Conservation (phyloP, 192 early-diverging fungal species). For the Geranomyces variabilis region DNA sequence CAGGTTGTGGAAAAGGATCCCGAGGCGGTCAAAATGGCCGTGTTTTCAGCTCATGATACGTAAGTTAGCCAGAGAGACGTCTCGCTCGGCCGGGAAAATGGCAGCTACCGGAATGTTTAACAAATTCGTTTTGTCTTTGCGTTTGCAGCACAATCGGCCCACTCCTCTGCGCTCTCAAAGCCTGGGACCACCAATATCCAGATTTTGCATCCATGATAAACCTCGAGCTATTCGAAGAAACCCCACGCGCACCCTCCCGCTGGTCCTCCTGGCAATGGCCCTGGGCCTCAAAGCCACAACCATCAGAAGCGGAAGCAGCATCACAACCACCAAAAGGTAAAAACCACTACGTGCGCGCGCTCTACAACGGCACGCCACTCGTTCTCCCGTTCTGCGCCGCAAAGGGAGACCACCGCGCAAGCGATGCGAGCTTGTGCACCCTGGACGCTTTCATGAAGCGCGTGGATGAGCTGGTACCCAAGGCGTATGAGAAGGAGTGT, state of each 20-base stretch:
- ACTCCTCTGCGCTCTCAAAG: constrained; percentile 27
- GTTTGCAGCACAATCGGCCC: constrained; percentile 33
- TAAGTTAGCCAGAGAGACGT: constrained; percentile 18
- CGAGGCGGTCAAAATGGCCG: constrained; percentile 31
- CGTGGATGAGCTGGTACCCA: constrained; percentile 34
- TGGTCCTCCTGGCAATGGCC: constrained; percentile 6
- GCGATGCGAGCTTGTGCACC: constrained; percentile 38
- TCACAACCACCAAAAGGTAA: background rate
- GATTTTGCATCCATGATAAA: constrained; percentile 32
- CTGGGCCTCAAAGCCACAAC: background rate
- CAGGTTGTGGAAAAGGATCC: constrained; percentile 5
- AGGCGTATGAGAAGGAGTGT: constrained; percentile 33
- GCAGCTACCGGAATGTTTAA: background rate
- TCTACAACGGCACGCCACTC: constrained; percentile 38
- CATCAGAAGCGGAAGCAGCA: background rate
- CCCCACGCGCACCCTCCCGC: background rate
- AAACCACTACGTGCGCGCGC: constrained; percentile 36
- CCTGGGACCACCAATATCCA: constrained; percentile 31
- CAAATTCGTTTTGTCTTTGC: background rate
- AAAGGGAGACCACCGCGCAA: constrained; percentile 10
- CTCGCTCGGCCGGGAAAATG: too few relatives aligned
- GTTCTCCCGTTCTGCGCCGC: constrained; percentile 33
- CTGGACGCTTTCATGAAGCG: constrained; percentile 41
- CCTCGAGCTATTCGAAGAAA: constrained; percentile 36
- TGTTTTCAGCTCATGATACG: constrained; percentile 46